Evolutionary conservation across 805 yeast genomes (phyloP).

Genomic region (Ogataea polymorpha): DNA sequence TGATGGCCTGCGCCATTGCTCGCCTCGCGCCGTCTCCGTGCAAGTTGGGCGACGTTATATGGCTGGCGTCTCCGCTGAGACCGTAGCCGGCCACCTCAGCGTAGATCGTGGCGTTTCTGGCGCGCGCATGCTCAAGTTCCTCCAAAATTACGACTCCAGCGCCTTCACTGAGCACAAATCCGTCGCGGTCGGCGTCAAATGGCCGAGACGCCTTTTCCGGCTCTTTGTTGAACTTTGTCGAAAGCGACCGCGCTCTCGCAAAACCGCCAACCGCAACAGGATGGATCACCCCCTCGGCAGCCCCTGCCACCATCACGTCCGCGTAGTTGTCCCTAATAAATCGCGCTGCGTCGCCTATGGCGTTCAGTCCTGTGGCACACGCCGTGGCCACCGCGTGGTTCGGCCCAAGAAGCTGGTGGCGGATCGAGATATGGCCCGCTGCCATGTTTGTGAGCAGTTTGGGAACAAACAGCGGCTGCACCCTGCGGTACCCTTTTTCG

Average conservation of each 20-base stretch:
- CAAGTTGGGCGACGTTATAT: constrained; percentile 86
- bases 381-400: constrained; percentile 89
- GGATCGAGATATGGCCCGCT: constrained; percentile 83
- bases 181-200: constrained; percentile 72
- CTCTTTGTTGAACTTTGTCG: constrained; percentile 55
- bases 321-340: constrained; percentile 78
- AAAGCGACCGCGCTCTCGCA: constrained; percentile 81
- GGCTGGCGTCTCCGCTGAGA: constrained; percentile 84
- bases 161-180: constrained; percentile 95
- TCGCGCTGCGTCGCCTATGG: constrained; percentile 89
- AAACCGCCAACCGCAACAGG: constrained; percentile 89
- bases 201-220: constrained; percentile 80
- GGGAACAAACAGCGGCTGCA: constrained; percentile 87
- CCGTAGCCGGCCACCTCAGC: constrained; percentile 90
- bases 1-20: constrained; percentile 77
- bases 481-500: constrained; percentile 55
- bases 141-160: constrained; percentile 80
- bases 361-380: constrained; percentile 93
- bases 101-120: constrained; percentile 63
- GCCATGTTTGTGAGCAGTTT: constrained; percentile 87
- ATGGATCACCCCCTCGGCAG: constrained; percentile 82
- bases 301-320: constrained; percentile 91
- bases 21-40: constrained; percentile 81
- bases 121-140: constrained; percentile 67
- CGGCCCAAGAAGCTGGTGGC: constrained; percentile 76